Conservation (phyloP, 192 early-diverging fungal species). For the Linnemannia elongata region DNA sequence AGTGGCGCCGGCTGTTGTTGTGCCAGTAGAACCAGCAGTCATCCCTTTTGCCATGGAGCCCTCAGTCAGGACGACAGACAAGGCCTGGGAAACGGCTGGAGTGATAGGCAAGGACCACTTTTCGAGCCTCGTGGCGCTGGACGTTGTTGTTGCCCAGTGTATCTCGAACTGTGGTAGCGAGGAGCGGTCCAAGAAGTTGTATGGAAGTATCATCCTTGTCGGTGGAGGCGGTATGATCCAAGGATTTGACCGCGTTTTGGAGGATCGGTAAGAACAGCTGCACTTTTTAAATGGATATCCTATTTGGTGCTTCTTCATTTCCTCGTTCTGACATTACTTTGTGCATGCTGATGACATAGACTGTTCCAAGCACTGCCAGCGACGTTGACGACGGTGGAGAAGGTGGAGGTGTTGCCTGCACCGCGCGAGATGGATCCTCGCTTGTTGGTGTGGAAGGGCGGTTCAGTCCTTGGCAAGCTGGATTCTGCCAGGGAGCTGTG, state of each 20-base stretch:
- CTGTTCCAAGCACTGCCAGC: constrained; percentile 54
- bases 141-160: constrained; percentile 78
- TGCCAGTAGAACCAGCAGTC: background rate
- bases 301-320: background rate
- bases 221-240: constrained; percentile 85
- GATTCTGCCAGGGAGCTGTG: constrained; percentile 87
- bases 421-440: constrained; percentile 89
- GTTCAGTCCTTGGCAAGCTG: constrained; percentile 80
- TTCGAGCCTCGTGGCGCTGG: constrained; percentile 63
- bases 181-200: constrained; percentile 80
- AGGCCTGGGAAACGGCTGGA: constrained; percentile 50
- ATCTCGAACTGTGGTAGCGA: constrained; percentile 75
- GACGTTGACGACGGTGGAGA: constrained; percentile 59
- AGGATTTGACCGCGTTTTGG: constrained; percentile 74
- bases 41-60: constrained; percentile 52
- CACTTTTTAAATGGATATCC: background rate
- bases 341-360: constrained; percentile 21
- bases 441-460: constrained; percentile 91
- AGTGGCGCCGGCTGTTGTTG: background rate
- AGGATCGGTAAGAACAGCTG: constrained; percentile 62
- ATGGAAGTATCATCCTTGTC: constrained; percentile 84
- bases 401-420: constrained; percentile 78
- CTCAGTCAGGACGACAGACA: constrained; percentile 40
- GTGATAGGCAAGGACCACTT: constrained; percentile 52
- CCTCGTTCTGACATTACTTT: constrained; percentile 12